phyloP scores from a whole-genome alignment of 495 filamentous ascomycete genomes.

The Penicillium chermesinum region DNA sequence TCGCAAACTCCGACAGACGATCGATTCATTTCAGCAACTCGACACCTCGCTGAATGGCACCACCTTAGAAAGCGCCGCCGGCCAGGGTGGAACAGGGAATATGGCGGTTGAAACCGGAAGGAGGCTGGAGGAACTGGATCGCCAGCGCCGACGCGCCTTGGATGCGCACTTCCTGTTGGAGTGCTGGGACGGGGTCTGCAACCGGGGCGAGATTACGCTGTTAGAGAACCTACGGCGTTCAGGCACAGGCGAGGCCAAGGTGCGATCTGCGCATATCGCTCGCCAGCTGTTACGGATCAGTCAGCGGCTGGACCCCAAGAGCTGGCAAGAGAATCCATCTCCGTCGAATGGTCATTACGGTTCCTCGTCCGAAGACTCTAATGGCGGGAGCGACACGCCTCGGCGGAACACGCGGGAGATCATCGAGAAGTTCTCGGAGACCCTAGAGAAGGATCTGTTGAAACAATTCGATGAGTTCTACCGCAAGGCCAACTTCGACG shows the following conservation, averaged over 20 bases:
- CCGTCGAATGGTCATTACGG: slow-evolving; percentile 52
- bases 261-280: slow-evolving; percentile 84
- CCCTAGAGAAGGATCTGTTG: slow-evolving; percentile 88
- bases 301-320: slow-evolving; percentile 70
- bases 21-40: slow-evolving; percentile 82
- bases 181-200: slow-evolving; percentile 91
- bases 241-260: slow-evolving; percentile 77
- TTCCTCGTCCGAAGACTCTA: slow-evolving; percentile 36
- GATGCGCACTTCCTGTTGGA: slow-evolving; percentile 93
- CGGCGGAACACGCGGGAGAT: slow-evolving; percentile 74
- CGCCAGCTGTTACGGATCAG: slow-evolving; percentile 84
- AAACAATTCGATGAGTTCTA: slow-evolving; percentile 97
- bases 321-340: slow-evolving; percentile 58
- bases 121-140: slow-evolving; percentile 86
- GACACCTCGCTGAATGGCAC: slow-evolving; percentile 67
- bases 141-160: slow-evolving; percentile 79
- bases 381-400: slow-evolving; percentile 29
- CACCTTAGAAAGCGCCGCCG: slow-evolving; percentile 42
- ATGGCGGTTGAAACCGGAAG: slow-evolving; percentile 92
- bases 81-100: slow-evolving; percentile 79
- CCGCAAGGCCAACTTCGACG: slow-evolving; percentile 85
- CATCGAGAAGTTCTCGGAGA: slow-evolving; percentile 95
- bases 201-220: slow-evolving; percentile 71
- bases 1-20: slow-evolving; percentile 81
- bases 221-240: slow-evolving; percentile 75